These are phyloP conservation scores for Aphanomyces invadans DNA, from an alignment of 352 stramenopile species.

Conservation along the genomic window DNA sequence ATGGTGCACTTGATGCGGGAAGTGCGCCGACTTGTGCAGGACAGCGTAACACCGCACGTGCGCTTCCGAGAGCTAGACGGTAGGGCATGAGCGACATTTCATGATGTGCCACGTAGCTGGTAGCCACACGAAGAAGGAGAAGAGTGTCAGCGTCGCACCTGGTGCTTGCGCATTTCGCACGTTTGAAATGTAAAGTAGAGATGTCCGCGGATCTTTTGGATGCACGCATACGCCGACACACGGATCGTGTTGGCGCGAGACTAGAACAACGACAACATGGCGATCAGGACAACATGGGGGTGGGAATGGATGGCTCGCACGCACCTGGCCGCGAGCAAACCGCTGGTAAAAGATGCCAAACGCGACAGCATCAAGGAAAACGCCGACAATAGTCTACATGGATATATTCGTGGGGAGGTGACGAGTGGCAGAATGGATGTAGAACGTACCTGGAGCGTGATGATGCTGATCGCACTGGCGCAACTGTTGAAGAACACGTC, in stretches of 20 bases:
- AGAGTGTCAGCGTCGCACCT: no score
- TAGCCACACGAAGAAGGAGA: no score
- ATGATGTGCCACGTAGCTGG: not conserved
- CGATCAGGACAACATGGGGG: not conserved
- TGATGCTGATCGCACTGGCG: constrained; percentile 87
- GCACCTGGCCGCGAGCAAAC: constrained; percentile 83
- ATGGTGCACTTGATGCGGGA: constrained; percentile 66
- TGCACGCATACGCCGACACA: constrained; percentile 88
- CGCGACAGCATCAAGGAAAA: constrained; percentile 89
- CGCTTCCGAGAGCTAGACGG: constrained; percentile 78
- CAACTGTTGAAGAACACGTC: constrained; percentile 89
- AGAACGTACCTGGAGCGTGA: constrained; percentile 52
- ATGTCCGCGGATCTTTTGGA: constrained; percentile 82
- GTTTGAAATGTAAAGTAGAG: constrained; percentile 92
- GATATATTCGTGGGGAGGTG: no score
- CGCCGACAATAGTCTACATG: constrained; percentile 83
- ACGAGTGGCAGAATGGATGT: no score
- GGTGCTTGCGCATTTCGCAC: constrained; percentile 88
- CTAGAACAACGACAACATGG: constrained; percentile 3
- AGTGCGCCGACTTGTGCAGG: constrained; percentile 51
- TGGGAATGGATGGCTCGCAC: not conserved
- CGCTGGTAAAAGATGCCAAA: constrained; percentile 94
- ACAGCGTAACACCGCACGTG: constrained; percentile 93
- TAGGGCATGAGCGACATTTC: not conserved
- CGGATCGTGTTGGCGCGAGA: constrained; percentile 89